Percentiles rank a stretch among this genome's conserved stretches.
Conservation (phyloP, 2,329 filamentous ascomycete genomes). For the Calonectria leucothoes region DNA sequence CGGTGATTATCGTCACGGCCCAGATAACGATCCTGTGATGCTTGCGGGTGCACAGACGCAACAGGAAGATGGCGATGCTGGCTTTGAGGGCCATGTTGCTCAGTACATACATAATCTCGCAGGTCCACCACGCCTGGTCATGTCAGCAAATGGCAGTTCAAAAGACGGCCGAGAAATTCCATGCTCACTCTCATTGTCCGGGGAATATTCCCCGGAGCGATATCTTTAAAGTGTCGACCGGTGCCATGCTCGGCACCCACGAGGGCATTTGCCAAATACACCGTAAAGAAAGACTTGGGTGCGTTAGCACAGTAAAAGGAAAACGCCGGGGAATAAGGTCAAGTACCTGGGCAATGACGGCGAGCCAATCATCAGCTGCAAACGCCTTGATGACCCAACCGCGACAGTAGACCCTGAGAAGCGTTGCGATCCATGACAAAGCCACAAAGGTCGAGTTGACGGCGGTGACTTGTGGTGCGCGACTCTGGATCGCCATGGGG, state of each 20-base stretch:
- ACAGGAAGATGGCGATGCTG: neutral
- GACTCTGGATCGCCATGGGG: neutral
- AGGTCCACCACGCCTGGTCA: neutral
- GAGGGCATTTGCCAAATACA: neutral
- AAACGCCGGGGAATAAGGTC: too few relatives aligned
- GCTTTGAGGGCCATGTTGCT: neutral
- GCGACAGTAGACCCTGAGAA: neutral
- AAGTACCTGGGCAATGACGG: neutral
- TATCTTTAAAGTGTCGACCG: neutral
- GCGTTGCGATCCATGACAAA: neutral
- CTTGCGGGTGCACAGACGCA: neutral
- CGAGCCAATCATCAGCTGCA: neutral
- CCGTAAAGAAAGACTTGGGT: neutral
- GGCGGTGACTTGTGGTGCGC: neutral
- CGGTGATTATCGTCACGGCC: neutral
- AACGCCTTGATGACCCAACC: neutral
- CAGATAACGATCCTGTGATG: neutral
- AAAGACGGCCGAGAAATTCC: accelerated
- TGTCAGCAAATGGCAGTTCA: neutral
- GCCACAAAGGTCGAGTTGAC: neutral
- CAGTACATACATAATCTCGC: neutral
- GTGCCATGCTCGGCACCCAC: neutral
- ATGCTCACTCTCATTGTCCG: neutral
- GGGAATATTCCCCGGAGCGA: neutral
- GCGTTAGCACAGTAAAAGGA: neutral